Percentiles rank a stretch among this genome's conserved stretches.
These are phyloP conservation scores for Pinus taeda DNA, from an alignment of 75 land plant species.

Conservation along the genomic window DNA sequence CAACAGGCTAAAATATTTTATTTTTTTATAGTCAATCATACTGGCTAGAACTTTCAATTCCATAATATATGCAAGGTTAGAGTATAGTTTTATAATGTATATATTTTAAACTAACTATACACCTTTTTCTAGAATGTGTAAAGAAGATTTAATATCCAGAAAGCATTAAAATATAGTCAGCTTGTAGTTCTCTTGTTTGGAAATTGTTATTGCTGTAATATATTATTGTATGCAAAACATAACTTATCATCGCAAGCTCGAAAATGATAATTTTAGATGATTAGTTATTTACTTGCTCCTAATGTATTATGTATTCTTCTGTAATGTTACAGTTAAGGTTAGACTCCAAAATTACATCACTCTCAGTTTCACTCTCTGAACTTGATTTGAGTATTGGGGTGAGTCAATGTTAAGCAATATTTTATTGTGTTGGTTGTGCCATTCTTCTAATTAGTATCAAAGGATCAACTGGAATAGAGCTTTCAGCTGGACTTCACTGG, in stretches of 20 bases:
- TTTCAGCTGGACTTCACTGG: conserved; percentile 80
- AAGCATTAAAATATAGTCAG: neutral
- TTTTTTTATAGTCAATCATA: neutral
- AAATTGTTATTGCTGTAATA: neutral
- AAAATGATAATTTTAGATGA: neutral
- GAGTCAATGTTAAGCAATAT: neutral
- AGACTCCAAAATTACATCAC: neutral
- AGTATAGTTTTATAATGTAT: neutral
- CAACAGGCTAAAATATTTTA: neutral
- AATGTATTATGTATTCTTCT: neutral
- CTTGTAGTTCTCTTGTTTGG: neutral
- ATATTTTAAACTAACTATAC: neutral
- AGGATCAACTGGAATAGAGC: conserved; percentile 70
- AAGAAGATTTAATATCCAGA: neutral
- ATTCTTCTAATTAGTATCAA: conserved; percentile 36
- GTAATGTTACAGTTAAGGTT: neutral
- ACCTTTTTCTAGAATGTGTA: neutral
- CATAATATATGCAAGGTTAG: neutral
- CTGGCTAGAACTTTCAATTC: neutral
- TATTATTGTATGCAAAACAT: neutral
- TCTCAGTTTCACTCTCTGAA: neutral
- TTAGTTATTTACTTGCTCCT: neutral
- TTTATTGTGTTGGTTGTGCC: neutral
- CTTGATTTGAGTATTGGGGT: neutral
- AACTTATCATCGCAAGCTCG: neutral